Base-by-base conservation (phyloP, 2,329 filamentous ascomycete species). In the Neonectria punicea region DNA sequence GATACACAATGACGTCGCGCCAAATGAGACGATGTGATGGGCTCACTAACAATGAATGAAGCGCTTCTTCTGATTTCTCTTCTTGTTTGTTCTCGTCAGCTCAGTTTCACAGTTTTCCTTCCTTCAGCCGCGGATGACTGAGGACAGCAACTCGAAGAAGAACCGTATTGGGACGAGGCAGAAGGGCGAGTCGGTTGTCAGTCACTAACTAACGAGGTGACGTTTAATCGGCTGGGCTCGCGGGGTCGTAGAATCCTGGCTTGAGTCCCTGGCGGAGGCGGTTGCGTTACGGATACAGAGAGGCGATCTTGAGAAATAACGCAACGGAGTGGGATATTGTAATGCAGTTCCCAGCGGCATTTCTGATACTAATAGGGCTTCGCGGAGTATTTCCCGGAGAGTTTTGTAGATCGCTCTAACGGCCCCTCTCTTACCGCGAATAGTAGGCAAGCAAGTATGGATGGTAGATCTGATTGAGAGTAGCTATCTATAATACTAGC, bases 341-440 rank as follows among this genome's bases (percentile, higher is more conserved):
- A n/a, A 50, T 47, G 50, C 34, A 46, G 53, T 51, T 36, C 41
- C 53, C 49, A 68, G 58, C 34, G 59, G 54, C 58, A 61, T 58
- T 47, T 66, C 32, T 54, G 34, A 60, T 63, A 51, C 32, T 66
- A 64, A 71, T 71, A 68, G 59, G 55, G 58, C 50, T 25, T 56
- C 61, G 67, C 72, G 72, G 72, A 74, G 72, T 74, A 74, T 73
- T 74, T 74, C 65, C 72, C 72, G 72, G 71, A 68, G 72, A 74
- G 69, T 70, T 64, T 28, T 68, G 54, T 56, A 63, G 61, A 61
- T 68, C 61, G 30, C 66, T 69, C 61, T 44, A 63, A 53, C 55
- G 36, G 63, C 53, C 47, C 34, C 61, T 61, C 68, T 64, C 67
- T 67, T 54, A 63, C 46, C 36, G 20, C 54, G 49, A 39, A 47